These are phyloP conservation scores for Effrenium voratum DNA, from an alignment of 73 alveolate genomes.

Conservation along the genomic window DNA sequence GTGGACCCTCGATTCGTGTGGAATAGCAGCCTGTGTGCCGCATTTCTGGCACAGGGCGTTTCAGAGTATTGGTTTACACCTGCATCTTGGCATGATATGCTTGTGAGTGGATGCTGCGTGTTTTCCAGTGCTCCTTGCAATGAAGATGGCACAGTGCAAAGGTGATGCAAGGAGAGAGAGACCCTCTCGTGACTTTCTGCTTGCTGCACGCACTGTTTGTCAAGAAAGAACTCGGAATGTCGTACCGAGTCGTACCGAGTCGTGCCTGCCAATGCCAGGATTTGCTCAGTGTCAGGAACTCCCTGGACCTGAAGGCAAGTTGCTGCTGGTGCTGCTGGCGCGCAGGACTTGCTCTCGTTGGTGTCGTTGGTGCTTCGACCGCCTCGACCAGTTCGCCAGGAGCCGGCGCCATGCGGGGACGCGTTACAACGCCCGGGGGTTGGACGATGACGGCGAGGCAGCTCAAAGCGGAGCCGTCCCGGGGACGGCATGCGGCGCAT, in stretches of 20 bases:
- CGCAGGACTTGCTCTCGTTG: background rate
- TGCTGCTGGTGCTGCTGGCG: constrained; percentile 31
- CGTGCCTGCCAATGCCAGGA: constrained; percentile 41
- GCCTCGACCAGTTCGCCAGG: constrained; percentile 1
- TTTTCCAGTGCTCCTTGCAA: too few relatives aligned
- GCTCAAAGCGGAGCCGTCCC: background rate
- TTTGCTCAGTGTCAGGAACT: constrained; percentile 36
- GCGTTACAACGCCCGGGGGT: constrained; percentile 76
- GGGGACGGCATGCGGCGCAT: too few relatives aligned
- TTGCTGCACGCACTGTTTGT: too few relatives aligned
- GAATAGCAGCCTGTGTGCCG: constrained; percentile 22
- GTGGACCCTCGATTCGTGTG: constrained; percentile 39
- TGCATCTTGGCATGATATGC: background rate
- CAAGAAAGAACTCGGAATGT: too few relatives aligned
- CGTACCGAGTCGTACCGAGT: too few relatives aligned
- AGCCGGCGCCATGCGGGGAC: constrained; percentile 87
- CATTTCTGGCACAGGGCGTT: constrained; percentile 66
- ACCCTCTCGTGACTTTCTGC: too few relatives aligned
- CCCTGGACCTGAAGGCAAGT: background rate
- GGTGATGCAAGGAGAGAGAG: constrained; percentile 12
- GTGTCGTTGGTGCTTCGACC: background rate
- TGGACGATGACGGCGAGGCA: constrained; percentile 72
- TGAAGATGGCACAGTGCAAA: background rate
- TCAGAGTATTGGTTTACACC: constrained; percentile 81
- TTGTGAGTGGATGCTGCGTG: background rate